These are phyloP conservation scores for Climacium dendroides DNA, from an alignment of 225 moss, liverwort and hornwort species.

Conservation along the genomic window DNA sequence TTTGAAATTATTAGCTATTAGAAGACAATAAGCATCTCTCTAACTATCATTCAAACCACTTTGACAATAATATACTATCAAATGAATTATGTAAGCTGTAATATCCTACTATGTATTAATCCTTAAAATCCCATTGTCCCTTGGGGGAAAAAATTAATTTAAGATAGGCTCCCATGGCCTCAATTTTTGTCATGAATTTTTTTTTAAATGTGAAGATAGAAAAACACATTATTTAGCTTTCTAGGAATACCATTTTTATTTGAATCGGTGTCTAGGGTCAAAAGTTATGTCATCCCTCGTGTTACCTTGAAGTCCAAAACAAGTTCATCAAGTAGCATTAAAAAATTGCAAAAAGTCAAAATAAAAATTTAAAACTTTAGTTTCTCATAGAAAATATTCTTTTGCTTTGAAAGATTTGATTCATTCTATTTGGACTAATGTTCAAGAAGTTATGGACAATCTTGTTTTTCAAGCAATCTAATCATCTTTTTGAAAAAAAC, in stretches of 20 bases:
- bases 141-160: too few species aligned
- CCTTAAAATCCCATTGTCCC: too few species aligned
- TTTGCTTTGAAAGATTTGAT: neutral
- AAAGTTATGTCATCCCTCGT: neutral
- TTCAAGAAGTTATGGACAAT: neutral
- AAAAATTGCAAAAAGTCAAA: neutral
- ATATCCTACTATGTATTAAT: neutral
- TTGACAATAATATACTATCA: neutral
- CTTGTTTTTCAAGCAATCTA: neutral
- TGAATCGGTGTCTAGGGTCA: accelerated
- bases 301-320: neutral
- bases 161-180: accelerated
- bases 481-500: neutral
- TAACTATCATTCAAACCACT: neutral
- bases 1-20: neutral
- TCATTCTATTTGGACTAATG: neutral
- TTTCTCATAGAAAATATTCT: neutral
- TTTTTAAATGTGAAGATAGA: too few species aligned
- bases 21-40: too few species aligned
- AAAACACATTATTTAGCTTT: too few species aligned
- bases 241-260: too few species aligned
- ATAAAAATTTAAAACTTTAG: neutral
- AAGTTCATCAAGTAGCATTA: accelerated
- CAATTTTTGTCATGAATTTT: too few species aligned
- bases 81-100: neutral